phyloP scores from a whole-genome alignment of 768 basidiomycete species.

The Lactifluus pinguis region DNA sequence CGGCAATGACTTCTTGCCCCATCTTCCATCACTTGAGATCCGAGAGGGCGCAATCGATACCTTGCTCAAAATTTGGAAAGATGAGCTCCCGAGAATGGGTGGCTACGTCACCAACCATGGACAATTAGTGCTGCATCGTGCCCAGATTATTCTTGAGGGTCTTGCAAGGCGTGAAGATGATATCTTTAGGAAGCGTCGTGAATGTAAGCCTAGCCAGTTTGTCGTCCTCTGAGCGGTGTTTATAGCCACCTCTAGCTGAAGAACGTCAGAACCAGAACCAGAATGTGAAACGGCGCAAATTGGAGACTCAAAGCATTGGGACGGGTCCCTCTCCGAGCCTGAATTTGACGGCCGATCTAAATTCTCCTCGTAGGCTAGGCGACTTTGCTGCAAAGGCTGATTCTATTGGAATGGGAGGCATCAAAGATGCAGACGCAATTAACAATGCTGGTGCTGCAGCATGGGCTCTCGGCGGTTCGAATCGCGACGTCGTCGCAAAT shows the following conservation, averaged over 20 bases:
- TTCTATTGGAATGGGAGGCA: conserved; percentile 65
- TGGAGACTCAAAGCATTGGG: conserved; percentile 37
- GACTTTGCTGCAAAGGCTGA: conserved; percentile 71
- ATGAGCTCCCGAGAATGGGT: conserved; percentile 89
- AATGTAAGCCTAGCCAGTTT: conserved; percentile 43
- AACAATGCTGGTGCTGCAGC: conserved; percentile 51
- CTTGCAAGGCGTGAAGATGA: conserved; percentile 92
- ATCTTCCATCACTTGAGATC: conserved; percentile 96
- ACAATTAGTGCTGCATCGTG: conserved; percentile 72
- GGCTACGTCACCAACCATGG: conserved; percentile 96
- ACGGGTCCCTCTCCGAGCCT: conserved; percentile 42
- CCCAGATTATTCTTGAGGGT: conserved; percentile 92
- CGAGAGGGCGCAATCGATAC: conserved; percentile 99
- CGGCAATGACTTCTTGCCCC: conserved; percentile 98
- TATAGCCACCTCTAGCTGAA: conserved; percentile 51
- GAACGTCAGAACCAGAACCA: conserved; percentile 88
- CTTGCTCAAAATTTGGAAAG: conserved; percentile 90
- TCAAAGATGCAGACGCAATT: conserved; percentile 48
- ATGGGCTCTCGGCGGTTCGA: conserved; percentile 76
- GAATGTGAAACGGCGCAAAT: conserved; percentile 80
- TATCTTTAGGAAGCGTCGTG: conserved; percentile 85
- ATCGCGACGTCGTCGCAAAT: conserved; percentile 84
- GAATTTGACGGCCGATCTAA: conserved; percentile 38
- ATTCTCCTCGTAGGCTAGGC: conserved; percentile 33
- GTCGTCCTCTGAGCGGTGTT: neutral